Base-by-base conservation (phyloP, 2,329 filamentous ascomycete genomes). In the Microdochium bolleyi region DNA sequence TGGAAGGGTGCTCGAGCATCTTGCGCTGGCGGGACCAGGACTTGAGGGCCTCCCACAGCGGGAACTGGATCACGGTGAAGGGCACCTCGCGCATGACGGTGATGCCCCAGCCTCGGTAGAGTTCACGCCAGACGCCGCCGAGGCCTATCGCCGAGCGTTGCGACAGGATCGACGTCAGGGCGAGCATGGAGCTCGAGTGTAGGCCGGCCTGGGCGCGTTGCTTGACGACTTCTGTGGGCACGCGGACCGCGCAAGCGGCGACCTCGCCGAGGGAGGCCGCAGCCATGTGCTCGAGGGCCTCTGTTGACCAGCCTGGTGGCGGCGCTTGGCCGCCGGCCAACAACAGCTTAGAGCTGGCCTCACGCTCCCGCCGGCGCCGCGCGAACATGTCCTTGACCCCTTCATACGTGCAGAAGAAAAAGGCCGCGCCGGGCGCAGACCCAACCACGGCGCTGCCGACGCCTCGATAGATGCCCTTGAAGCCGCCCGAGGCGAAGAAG, bases 381-480 rank as follows among this genome's bases (percentile, higher is more conserved):
- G 69, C 66, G 49, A 85, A 70, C 32, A 77, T 62, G 22, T 68
- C 64, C 69, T 92, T 95, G 50, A 86, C 75, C 51, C 80, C 77
- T 72, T 96, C 92, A 76, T 96, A 96, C 51, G 90, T 94, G 67
- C 89, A 88, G 80, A 99, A 99, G 83, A 99, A 99, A 65, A 96
- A 88, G 46, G 94, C 92, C 1, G 95, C 94, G 53, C 91, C 90
- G 0, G 94, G 94, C 0, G 94, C 92, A 49, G 89, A 95, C 27
- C 95, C 94, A 54, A 96, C 85, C 50, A 97, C 77, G 1, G 92
- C 91, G 54, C 84, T 89, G 49, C 92, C 94, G 16, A 99, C 84
- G 66, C 94, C 94, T 48, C 89, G 87, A 76, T 99, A 99, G 62
- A 97, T 89, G 56, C 92, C 92, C 50, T 80, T 80, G 78, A 97